These are phyloP conservation scores for Monascus ruber DNA, from an alignment of 2,329 filamentous ascomycete species.

Conservation along the genomic window DNA sequence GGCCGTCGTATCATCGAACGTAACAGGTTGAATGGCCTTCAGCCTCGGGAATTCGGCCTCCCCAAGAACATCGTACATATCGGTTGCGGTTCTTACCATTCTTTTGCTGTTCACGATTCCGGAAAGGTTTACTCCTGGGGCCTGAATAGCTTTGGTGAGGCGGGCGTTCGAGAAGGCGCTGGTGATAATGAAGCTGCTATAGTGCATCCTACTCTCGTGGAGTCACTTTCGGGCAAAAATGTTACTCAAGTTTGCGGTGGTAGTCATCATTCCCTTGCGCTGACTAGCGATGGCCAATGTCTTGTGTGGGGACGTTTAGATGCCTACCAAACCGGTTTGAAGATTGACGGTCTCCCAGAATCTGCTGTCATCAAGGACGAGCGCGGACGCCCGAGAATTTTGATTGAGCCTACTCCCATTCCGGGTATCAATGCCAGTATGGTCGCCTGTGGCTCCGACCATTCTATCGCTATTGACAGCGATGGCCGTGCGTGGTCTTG, in stretches of 20 bases:
- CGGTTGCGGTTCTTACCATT: conserved; percentile 67
- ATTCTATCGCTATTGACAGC: conserved; percentile 58
- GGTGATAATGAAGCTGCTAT: conserved; percentile 61
- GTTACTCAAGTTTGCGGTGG: conserved; percentile 61
- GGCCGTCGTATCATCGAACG: conserved; percentile 53
- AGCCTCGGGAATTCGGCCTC: conserved; percentile 47
- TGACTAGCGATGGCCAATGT: conserved; percentile 43
- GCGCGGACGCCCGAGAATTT: conserved; percentile 55
- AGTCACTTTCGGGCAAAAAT: conserved; percentile 51
- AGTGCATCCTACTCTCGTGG: conserved; percentile 57
- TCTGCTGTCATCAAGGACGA: conserved; percentile 55
- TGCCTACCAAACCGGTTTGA: conserved; percentile 50
- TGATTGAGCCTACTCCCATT: conserved; percentile 54
- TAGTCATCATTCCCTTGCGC: conserved; percentile 59
- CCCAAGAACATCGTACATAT: conserved; percentile 50
- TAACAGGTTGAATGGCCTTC: conserved; percentile 42
- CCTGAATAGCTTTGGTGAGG: conserved; percentile 77
- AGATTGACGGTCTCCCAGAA: conserved; percentile 43
- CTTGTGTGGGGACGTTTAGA: conserved; percentile 52
- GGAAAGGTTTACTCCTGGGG: conserved; percentile 72
- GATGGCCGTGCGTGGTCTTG: conserved; percentile 64
- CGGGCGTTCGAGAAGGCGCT: conserved; percentile 52
- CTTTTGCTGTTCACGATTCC: conserved; percentile 60
- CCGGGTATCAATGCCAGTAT: conserved; percentile 46
- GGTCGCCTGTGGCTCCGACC: conserved; percentile 58